Evolutionary conservation across 257 asterid species (phyloP).

Genomic region (Oldenlandia corymbosa): DNA sequence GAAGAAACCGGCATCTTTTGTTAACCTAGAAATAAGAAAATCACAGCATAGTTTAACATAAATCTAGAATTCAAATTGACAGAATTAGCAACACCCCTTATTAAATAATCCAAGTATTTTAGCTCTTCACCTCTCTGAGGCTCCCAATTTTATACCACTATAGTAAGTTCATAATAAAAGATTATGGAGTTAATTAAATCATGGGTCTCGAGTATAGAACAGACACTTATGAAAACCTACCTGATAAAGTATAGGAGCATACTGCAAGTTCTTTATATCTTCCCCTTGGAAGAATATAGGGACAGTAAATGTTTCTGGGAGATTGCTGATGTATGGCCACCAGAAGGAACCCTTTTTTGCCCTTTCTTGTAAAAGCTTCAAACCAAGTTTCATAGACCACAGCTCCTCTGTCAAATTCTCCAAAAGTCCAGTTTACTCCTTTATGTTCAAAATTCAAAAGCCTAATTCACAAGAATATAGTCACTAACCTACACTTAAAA

Average conservation of each 20-base stretch:
- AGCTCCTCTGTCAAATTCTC: constrained; percentile 99
- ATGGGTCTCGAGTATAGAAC: background rate
- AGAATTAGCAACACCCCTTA: background rate
- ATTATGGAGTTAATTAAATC: too few relatives aligned
- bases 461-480: constrained; percentile 46
- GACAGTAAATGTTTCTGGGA: constrained; percentile 66
- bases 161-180: too few relatives aligned
- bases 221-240: constrained; percentile 25
- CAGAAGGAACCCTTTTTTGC: constrained; percentile 75
- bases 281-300: constrained; percentile 96
- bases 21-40: constrained; percentile 51
- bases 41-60: constrained; percentile 1
- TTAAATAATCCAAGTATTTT: background rate
- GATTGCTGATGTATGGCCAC: constrained; percentile 97
- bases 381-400: constrained; percentile 93
- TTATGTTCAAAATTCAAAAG: constrained; percentile 60
- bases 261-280: constrained; percentile 86
- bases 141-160: background rate
- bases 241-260: constrained; percentile 97
- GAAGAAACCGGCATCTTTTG: constrained; percentile 93
- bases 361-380: constrained; percentile 90
- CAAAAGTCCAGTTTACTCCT: constrained; percentile 76
- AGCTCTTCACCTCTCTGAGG: background rate
- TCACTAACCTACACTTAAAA: constrained; percentile 34
- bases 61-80: background rate